phyloP scores from a whole-genome alignment of 1,284 basidiomycete species.

The Gomphus bonarii region DNA sequence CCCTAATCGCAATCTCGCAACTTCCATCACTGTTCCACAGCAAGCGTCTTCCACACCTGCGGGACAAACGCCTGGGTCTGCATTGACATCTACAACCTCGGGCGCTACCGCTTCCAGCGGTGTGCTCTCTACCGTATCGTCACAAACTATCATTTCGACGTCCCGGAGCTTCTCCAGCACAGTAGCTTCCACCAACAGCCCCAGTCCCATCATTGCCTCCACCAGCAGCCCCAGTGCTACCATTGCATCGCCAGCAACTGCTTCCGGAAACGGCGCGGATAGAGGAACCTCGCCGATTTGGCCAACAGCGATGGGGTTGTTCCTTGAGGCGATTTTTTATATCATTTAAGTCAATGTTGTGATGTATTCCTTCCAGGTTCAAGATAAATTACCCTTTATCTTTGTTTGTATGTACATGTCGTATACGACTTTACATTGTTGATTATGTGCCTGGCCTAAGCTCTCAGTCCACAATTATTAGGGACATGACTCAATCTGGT shows the following conservation, averaged over 20 bases:
- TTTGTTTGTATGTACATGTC: too few species aligned
- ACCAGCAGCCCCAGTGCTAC: not conserved
- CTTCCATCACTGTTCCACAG: not conserved
- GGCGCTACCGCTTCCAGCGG: not conserved
- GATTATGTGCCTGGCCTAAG: too few species aligned
- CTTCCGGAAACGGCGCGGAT: not conserved
- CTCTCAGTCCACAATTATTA: too few species aligned
- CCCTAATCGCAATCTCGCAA: slow-evolving; percentile 21
- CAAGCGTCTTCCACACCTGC: not conserved
- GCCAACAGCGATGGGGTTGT: not conserved
- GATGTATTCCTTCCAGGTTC: too few species aligned
- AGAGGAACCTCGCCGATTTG: not conserved
- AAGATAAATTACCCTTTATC: too few species aligned
- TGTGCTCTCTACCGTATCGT: not conserved
- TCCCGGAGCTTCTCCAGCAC: not conserved
- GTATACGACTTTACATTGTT: too few species aligned
- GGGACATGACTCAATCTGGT: too few species aligned
- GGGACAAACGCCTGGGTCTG: not conserved
- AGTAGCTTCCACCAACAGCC: not conserved
- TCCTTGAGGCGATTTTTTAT: not conserved
- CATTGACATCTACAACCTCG: not conserved
- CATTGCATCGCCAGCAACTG: not conserved
- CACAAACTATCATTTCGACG: not conserved
- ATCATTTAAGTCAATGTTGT: too few species aligned
- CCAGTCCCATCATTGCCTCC: not conserved